Evolutionary conservation across 768 basidiomycete genomes (phyloP), one percentile per base, ranked within the genome.

Genomic region (Cantharellus cinnabarinus): DNA sequence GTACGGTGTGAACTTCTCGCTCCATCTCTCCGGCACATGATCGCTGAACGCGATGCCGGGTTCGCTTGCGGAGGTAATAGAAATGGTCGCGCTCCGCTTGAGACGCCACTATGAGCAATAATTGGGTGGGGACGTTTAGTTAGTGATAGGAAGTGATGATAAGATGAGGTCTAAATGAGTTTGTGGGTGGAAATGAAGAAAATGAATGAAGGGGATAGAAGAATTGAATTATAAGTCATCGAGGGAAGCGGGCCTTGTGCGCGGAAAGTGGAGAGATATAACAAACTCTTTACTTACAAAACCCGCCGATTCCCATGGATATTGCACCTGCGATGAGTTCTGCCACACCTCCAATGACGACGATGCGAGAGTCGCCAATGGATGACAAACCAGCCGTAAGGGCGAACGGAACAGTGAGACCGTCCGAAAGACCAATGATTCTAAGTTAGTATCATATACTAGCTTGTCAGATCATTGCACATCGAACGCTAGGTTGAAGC

Each of bases 251-350:
- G 10, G 38, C 14, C 35, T 14, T 54, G 38, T 54, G 35, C 7
- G 52, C 10, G 35, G 35, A 54, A 7, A 54, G 35, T 37, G 44
- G 29, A 48, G 44, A 10, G 29, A 48, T 29, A 10, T 48, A n/a
- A 44, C 50, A 48, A 51, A 34, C 14, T 34, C 52, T 3, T 29
- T 37, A 69, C 70, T 60, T 62, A 70, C 69, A 82, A 77, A 94
- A 97, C 20, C 94, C 94, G 58, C 95, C 95, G 44, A 99, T 86
- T 62, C 95, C 95, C 94, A 99, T 99, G 2, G 87, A 90, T 52
- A 98, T 87, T 7, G 93, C 88, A 3, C 95, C 95, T 1, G 93
- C 89, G 60, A 94, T 89, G 64, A 99, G 82, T 69, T 99, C 95
- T 0, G 95, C 94, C 41, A 95, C 72, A 14, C 95, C 95, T 58